Base-by-base conservation (phyloP, 805 yeast genomes). In the Myxozyma neglecta region DNA sequence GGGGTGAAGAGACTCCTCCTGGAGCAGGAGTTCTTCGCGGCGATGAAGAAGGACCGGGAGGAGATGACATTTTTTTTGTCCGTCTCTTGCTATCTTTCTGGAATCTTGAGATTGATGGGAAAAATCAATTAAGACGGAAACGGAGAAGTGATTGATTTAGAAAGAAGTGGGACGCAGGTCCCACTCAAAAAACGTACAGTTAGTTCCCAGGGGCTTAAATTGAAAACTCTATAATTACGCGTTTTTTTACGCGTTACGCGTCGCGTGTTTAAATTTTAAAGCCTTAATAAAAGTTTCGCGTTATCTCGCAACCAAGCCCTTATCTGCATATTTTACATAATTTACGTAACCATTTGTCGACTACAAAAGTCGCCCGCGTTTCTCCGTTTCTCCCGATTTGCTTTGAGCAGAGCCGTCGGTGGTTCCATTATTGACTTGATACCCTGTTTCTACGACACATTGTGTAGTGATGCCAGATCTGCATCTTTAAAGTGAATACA, bases 1-100 rank as follows among this genome's bases (percentile, higher is more conserved):
- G 51, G 16, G 64, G 64, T 18, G 64, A 61, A n/a, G 61, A 61
- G 35, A 52, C 56, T 35, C 45, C 29, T 46, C 52, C 39, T 11
- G 56, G 48, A 14, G 35, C 24, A 11, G 50, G 47, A 14, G 56
- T 35, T 11, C 16, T 35, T 20, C 13, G 34, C 14, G 52, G 32
- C 3, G 60, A 24, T 10, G 60, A 37, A 9, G 51, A 40, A n/a
- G 60, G 52, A 37, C 53, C 60, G 16, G 60, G 60, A 14, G 60
- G 60, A 18, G 60, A 57, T 8, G 60, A 57, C 52, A 45, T 52
- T n/a, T 32, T 20, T 14, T 20, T 32, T 10, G 5, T 24, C 29
- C 4, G 5, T 24, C 29, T 24, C 29, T 24, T 24, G 29, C 29
- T 24, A 5, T 24, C 29, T 24, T 24, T 3, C 2, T 10, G 10